phyloP scores from a whole-genome alignment of 1,139 yeast species.

The Yamadazyma epiphylla region DNA sequence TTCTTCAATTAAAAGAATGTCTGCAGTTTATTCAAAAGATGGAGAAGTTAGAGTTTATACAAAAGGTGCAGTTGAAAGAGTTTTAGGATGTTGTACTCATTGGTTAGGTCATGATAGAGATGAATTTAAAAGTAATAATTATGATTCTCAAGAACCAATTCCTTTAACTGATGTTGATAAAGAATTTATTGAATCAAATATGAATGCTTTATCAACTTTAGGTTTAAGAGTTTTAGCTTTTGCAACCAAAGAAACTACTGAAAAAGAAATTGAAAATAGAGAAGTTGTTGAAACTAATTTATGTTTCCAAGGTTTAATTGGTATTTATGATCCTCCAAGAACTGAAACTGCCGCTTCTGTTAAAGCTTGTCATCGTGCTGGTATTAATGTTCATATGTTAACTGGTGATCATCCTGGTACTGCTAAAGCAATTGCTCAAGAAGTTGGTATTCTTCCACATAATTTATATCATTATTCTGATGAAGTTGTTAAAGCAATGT shows the following conservation, averaged over 20 bases:
- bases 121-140: conserved; percentile 8
- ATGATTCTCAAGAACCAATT: conserved; percentile 15
- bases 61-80: conserved; percentile 80
- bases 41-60: conserved; percentile 44
- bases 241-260: conserved; percentile 38
- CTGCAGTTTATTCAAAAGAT: conserved; percentile 48
- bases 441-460: conserved; percentile 78
- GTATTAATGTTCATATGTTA: conserved; percentile 79
- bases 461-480: conserved; percentile 60
- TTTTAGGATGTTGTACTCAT: conserved; percentile 51
- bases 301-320: conserved; percentile 65
- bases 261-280: conserved; percentile 33
- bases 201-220: conserved; percentile 59
- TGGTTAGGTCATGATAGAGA: conserved; percentile 43
- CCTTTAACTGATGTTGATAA: conserved; percentile 42
- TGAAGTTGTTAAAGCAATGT: conserved; percentile 63
- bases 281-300: conserved; percentile 52
- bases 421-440: conserved; percentile 78
- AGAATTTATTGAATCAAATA: conserved; percentile 47
- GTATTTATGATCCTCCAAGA: conserved; percentile 83
- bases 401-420: conserved; percentile 87
- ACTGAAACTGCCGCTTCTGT: conserved; percentile 69
- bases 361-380: conserved; percentile 66
- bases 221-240: conserved; percentile 77
- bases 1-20: conserved; percentile 73